Conservation (phyloP, 2,329 filamentous ascomycete genomes). For the Sporothrix globosa region DNA sequence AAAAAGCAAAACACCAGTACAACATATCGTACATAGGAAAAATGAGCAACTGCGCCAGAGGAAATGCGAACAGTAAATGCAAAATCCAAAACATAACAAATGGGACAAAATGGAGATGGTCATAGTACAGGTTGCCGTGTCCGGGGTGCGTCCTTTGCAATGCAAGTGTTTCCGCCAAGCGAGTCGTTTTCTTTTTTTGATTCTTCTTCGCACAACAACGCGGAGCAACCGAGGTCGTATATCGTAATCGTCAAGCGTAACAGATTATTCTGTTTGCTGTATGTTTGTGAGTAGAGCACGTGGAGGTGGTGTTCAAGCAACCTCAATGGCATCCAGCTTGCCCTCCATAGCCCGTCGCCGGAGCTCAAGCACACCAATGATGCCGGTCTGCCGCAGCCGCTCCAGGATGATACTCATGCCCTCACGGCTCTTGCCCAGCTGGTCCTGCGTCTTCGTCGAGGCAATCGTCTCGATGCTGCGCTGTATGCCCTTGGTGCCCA, state of each 20-base stretch:
- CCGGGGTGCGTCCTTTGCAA: neutral
- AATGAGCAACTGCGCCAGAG: neutral
- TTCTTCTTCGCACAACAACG: constrained; percentile 8
- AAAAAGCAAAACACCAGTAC: constrained; percentile 9
- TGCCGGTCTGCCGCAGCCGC: constrained; percentile 62
- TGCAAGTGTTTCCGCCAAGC: neutral
- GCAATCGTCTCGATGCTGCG: constrained; percentile 79
- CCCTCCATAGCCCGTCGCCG: constrained; percentile 51
- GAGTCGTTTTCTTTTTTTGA: constrained; percentile 2
- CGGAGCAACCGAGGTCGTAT: constrained; percentile 19
- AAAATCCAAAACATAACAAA: constrained; percentile 14
- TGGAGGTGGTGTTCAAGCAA: neutral
- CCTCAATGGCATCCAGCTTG: constrained; percentile 39
- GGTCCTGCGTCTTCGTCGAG: constrained; percentile 74
- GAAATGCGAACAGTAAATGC: neutral
- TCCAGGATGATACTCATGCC: constrained; percentile 83
- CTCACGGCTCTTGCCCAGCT: constrained; percentile 77
- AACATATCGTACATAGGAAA: constrained; percentile 23
- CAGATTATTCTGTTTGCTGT: neutral
- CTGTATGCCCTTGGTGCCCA: constrained; percentile 73
- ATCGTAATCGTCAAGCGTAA: neutral
- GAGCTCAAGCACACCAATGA: constrained; percentile 62
- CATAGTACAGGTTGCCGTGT: constrained; percentile 31
- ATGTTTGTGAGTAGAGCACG: neutral
- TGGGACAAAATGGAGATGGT: constrained; percentile 32